Evolutionary conservation across 179 eudicot genomes (phyloP).

Genomic region (Nepenthes alata): DNA sequence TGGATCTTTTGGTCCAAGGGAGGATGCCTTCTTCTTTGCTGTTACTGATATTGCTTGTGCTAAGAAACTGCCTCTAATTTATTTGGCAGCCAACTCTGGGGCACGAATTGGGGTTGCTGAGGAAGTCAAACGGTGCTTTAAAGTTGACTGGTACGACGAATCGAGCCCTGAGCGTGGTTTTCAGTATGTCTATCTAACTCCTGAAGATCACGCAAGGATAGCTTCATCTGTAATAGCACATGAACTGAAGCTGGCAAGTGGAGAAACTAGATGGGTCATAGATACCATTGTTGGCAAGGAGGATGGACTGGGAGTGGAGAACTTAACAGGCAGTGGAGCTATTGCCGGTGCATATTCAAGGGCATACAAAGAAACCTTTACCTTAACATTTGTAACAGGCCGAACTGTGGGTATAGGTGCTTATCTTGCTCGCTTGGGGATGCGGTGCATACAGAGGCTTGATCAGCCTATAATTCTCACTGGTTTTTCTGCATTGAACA

Average conservation of each 20-base stretch:
- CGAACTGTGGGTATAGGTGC: constrained; percentile 99
- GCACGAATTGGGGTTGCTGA: constrained; percentile 98
- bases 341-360: constrained; percentile 91
- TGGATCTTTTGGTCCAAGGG: constrained; percentile 91
- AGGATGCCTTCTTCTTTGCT: constrained; percentile 89
- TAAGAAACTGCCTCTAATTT: constrained; percentile 78
- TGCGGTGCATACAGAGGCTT: constrained; percentile 96
- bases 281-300: constrained; percentile 92
- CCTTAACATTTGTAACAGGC: constrained; percentile 89
- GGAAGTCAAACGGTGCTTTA: constrained; percentile 87
- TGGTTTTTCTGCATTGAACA: constrained; percentile 89
- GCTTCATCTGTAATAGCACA: constrained; percentile 79
- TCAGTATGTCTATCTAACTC: constrained; percentile 80
- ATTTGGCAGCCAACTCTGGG: constrained; percentile 97
- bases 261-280: constrained; percentile 76
- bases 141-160: constrained; percentile 97
- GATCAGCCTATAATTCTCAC: constrained; percentile 96
- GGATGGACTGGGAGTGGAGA: constrained; percentile 94
- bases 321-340: constrained; percentile 93
- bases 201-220: constrained; percentile 56
- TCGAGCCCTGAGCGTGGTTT: constrained; percentile 78
- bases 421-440: constrained; percentile 94
- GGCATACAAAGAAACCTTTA: constrained; percentile 91
- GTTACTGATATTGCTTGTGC: constrained; percentile 88
- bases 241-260: constrained; percentile 55